Percentiles rank a stretch among this genome's conserved stretches.
Evolutionary conservation across 768 basidiomycete species (phyloP).

Genomic region (Rhodocollybia butyracea): DNA sequence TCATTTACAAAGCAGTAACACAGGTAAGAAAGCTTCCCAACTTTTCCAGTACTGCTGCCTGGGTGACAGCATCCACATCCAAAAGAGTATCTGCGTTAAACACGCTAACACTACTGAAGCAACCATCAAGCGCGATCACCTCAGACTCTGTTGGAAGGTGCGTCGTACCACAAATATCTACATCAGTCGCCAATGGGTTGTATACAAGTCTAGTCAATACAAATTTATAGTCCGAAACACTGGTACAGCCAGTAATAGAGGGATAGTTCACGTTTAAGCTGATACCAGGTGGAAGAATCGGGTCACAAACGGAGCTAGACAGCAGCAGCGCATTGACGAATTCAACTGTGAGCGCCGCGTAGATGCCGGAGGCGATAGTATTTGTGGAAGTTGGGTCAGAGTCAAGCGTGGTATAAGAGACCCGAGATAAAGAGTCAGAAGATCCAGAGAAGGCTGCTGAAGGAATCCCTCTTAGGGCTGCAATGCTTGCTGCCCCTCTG

Average conservation of each 20-base stretch:
- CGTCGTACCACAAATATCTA: slow-evolving; percentile 40
- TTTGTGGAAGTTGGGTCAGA: slow-evolving; percentile 28
- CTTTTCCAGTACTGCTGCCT: slow-evolving; percentile 34
- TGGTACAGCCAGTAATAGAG: slow-evolving; percentile 33
- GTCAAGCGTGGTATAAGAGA: slow-evolving; percentile 49
- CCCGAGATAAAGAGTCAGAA: slow-evolving; percentile 32
- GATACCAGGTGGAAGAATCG: slow-evolving; percentile 38
- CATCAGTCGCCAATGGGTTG: slow-evolving; percentile 32
- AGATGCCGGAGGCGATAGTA: slow-evolving; percentile 36
- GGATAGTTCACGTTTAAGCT: slow-evolving; percentile 53
- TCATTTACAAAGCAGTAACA: not conserved
- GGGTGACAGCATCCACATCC: slow-evolving; percentile 40
- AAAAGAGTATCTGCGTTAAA: slow-evolving; percentile 40
- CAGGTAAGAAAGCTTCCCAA: slow-evolving; percentile 31
- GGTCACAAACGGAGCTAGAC: slow-evolving; percentile 16
- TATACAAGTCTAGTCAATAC: slow-evolving; percentile 39
- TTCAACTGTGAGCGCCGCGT: slow-evolving; percentile 39
- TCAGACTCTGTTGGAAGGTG: slow-evolving; percentile 40
- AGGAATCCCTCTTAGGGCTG: slow-evolving; percentile 46
- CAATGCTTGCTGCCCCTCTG: slow-evolving; percentile 49
- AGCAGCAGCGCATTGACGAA: slow-evolving; percentile 34
- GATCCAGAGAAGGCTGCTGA: slow-evolving; percentile 45
- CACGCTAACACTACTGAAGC: slow-evolving; percentile 45
- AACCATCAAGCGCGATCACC: slow-evolving; percentile 33
- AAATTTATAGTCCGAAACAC: slow-evolving; percentile 35